Evolutionary conservation across 768 basidiomycete species (phyloP).

Genomic region (Naganishia friedmannii): DNA sequence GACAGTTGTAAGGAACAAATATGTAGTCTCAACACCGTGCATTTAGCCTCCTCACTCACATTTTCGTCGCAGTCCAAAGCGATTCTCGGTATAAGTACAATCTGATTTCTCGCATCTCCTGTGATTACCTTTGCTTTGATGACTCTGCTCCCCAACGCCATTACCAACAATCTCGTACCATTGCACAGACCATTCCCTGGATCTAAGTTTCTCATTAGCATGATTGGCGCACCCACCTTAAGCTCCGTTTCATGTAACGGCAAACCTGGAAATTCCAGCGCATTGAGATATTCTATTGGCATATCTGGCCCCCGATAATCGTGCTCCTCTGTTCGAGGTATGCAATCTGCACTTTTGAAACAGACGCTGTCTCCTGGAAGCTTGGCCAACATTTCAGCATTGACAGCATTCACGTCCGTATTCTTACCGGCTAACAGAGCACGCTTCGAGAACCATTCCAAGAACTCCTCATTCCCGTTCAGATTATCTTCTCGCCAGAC

Average conservation of each 20-base stretch:
- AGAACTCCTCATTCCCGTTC: no score
- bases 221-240: constrained; percentile 50
- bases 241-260: constrained; percentile 53
- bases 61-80: constrained; percentile 35
- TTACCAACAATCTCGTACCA: constrained; percentile 50
- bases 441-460: no score
- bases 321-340: no score
- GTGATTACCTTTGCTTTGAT: constrained; percentile 29
- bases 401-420: no score
- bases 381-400: no score
- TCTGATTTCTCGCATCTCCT: constrained; percentile 2
- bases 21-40: no score
- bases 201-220: constrained; percentile 56
- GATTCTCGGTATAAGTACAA: constrained; percentile 55
- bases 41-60: no score
- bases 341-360: no score
- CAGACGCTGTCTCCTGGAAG: no score
- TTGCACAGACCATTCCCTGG: constrained; percentile 54
- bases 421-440: no score
- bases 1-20: no score
- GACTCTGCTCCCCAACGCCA: constrained; percentile 50
- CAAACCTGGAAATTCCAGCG: constrained; percentile 53
- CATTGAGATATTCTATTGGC: constrained; percentile 52
- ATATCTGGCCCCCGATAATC: not conserved
- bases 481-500: no score